Percentiles rank a stretch among this genome's conserved stretches.
These are phyloP conservation scores for Heterobasidion annosum DNA, from an alignment of 1,284 basidiomycete genomes.

Conservation along the genomic window DNA sequence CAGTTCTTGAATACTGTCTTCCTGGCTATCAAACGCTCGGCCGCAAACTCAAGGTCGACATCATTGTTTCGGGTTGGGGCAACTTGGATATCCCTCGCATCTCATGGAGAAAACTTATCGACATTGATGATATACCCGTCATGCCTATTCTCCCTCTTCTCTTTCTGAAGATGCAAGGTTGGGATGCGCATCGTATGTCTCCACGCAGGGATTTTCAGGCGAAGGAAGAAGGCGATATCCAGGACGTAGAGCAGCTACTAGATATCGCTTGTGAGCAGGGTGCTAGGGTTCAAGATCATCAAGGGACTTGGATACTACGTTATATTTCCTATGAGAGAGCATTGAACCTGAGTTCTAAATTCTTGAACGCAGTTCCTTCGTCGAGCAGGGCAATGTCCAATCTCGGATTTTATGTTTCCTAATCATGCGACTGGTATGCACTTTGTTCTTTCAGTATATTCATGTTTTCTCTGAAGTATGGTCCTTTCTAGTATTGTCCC, in stretches of 20 bases:
- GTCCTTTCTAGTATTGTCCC: too few species aligned
- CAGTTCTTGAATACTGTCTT: neutral
- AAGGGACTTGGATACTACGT: neutral
- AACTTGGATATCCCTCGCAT: constrained; percentile 1
- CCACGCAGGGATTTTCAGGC: neutral
- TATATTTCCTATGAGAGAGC: neutral
- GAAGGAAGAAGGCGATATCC: neutral
- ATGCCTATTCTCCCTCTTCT: constrained; percentile 7
- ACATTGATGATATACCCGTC: neutral
- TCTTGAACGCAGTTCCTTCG: too few species aligned
- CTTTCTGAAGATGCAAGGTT: constrained; percentile 7
- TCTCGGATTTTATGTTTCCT: too few species aligned
- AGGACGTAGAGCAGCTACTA: constrained; percentile 1
- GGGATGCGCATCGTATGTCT: constrained; percentile 2
- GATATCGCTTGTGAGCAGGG: neutral
- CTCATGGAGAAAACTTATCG: neutral
- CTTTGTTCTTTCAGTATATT: too few species aligned
- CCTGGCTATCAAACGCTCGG: neutral
- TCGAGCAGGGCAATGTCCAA: too few species aligned
- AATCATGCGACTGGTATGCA: too few species aligned
- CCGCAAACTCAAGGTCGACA: constrained; percentile 5
- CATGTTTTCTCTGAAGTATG: too few species aligned
- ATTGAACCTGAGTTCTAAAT: neutral
- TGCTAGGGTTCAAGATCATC: neutral
- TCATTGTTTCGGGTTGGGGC: constrained; percentile 3